Base-by-base conservation (phyloP, 176 grass and related monocot species). In the Rhynchospora tenuis region DNA sequence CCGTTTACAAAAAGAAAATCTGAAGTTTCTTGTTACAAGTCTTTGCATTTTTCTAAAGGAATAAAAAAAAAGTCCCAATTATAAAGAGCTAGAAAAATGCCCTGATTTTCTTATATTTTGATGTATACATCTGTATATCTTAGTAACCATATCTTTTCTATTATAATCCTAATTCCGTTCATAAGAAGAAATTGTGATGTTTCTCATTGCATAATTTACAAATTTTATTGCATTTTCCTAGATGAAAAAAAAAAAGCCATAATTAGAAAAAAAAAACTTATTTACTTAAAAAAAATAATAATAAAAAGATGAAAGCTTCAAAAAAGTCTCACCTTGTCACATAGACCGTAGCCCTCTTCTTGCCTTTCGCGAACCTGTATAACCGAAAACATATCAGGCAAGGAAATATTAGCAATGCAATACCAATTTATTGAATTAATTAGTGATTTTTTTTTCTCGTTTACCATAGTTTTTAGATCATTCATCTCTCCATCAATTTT, bases 401-500 rank as follows among this genome's bases (percentile, higher is more conserved):
- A 48, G 19, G 9, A 45, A 38, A 58, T 28, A 33, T 26, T 19
- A 75, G 16, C 9, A 83, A 88, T 12, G 5, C 51, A 70, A 43
- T 12, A 83, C 0, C 14, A n/a, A 20, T 52, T 3, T 65, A 15
- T 4, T 60, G 22, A 67, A 26, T 26, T 51, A 31, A 23, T 47
- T 33, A 33, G 31, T 75, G 10, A 4, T 75, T 75, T 7, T 60
- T 23, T 27, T 24, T 65, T 17, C 33, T 26, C 5, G 13, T 16
- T 11, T 45, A 93, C 85, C 20, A 92, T 83, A 80, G 83, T 92
- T 83, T 93, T 80, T 48, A 95, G 89, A 78, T 85, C 87, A 87
- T 29, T 63, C 76, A 99, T 92, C 85, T 96, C 91, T n/a, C 85
- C 83, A 0, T 83, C 91, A 64, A 99, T 95, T 85, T 95, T 99